Evolutionary conservation across 2,329 filamentous ascomycete genomes (phyloP), one percentile per base, ranked within the genome.

Genomic region (Orbilia javanica): DNA sequence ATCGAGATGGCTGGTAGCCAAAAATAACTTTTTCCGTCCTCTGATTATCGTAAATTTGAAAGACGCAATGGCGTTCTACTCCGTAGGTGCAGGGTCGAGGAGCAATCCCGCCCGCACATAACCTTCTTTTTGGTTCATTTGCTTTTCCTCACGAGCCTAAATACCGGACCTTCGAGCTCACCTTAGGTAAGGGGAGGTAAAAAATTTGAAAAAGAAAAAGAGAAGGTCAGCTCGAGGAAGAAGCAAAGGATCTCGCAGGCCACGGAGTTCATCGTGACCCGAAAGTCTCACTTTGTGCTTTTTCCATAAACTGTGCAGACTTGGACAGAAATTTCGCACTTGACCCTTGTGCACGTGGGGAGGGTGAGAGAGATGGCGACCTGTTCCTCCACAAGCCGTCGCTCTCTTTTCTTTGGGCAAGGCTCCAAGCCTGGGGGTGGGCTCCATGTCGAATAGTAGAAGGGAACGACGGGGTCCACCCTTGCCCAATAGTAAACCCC

Each of bases 71-170:
- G 74, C 74, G 74, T 78, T 72, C 74, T 39, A 1, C 55, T 60
- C 34, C 55, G 55, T 60, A 48, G 60, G 67, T 44, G 53, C 74
- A 72, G 60, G 65, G 72, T 65, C 53, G 53, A 69, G 66, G 73
- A 77, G 73, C 74, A 78, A 67, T 71, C 74, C 74, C 74, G 74
- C 53, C 67, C 74, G 62, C 63, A 78, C 62, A 72, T 78, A 77
- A 77, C 74, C 74, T 78, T 72, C 67, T 72, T 72, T 72, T 72
- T 34, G 63, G 44, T 53, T 34, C 31, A 66, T 77, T 78, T 71
- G 62, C 53, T 78, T 78, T 72, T 78, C 48, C 55, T 65, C 57
- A 62, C 36, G 73, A 77, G 73, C 60, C 73, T 77, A 77, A 77
- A 75, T 64, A 68, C 71, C 52, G 60, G 42, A 42, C 34, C 29